Percentiles rank a stretch among this genome's conserved stretches.
These are phyloP conservation scores for Mortierella sp. DNA, from an alignment of 371 early-diverging fungal genomes.

Conservation along the genomic window DNA sequence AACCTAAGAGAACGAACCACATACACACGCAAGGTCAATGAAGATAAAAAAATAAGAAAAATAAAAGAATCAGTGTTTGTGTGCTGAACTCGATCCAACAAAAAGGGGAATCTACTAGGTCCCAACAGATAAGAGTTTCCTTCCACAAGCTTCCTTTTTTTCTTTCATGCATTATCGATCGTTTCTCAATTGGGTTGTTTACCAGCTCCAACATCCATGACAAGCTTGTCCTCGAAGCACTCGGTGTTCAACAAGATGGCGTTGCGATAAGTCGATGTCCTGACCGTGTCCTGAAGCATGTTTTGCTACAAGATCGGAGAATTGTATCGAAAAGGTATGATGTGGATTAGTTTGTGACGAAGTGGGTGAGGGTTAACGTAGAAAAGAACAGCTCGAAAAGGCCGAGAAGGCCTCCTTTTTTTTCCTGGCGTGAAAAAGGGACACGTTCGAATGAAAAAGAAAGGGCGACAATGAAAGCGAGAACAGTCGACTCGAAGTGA, in stretches of 20 bases:
- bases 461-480: not conserved
- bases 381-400: not conserved
- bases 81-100: constrained; percentile 93
- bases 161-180: too few species aligned
- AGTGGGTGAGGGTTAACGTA: too few species aligned
- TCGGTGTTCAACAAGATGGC: constrained; percentile 87
- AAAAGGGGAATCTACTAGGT: not conserved
- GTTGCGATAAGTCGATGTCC: constrained; percentile 95
- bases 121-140: not conserved
- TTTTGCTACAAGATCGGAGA: constrained; percentile 81
- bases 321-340: not conserved
- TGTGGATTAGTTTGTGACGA: too few species aligned
- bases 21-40: not conserved
- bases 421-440: not conserved
- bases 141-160: not conserved
- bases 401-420: not conserved
- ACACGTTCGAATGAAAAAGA: too few species aligned
- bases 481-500: not conserved
- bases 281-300: constrained; percentile 96
- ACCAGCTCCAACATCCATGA: constrained; percentile 98
- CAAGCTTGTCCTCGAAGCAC: constrained; percentile 83
- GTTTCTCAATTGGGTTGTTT: not conserved
- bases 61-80: constrained; percentile 43
- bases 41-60: constrained; percentile 17
- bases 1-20: constrained; percentile 51